Evolutionary conservation across 2,329 filamentous ascomycete genomes (phyloP).

Genomic region (Colletotrichum horii): DNA sequence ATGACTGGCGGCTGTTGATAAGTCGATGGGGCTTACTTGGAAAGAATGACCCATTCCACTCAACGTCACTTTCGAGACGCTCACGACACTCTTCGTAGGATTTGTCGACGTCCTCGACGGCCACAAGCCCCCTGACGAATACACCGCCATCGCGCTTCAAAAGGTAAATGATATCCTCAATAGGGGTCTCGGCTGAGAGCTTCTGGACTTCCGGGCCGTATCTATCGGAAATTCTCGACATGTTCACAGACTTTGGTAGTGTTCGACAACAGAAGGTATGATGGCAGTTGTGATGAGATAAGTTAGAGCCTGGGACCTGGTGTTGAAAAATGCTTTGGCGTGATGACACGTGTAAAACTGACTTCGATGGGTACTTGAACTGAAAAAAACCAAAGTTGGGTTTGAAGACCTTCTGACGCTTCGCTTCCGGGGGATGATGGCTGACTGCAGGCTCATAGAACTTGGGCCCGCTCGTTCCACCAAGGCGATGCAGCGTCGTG

Average conservation of each 20-base stretch:
- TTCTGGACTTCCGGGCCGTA: constrained; percentile 13
- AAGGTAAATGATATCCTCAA: constrained; percentile 6
- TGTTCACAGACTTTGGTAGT: neutral
- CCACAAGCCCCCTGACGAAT: neutral
- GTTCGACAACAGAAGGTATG: neutral
- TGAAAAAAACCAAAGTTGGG: neutral
- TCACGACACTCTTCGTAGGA: constrained; percentile 5
- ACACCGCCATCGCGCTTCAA: constrained; percentile 16
- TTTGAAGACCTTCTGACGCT: neutral
- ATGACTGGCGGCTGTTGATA: neutral
- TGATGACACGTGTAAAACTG: neutral
- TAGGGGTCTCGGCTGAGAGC: neutral
- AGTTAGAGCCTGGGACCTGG: neutral
- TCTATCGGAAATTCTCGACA: neutral
- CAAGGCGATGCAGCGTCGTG: neutral
- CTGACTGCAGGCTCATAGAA: neutral
- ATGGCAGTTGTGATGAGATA: neutral
- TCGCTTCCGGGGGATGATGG: neutral
- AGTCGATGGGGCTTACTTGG: neutral
- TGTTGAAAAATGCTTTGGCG: neutral
- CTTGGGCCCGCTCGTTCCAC: neutral
- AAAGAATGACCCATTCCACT: constrained; percentile 16
- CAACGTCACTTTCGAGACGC: constrained; percentile 7
- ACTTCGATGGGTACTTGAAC: neutral
- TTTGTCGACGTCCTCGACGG: neutral